phyloP scores from a whole-genome alignment of 345 rosid species.

The Reutealis trisperma region DNA sequence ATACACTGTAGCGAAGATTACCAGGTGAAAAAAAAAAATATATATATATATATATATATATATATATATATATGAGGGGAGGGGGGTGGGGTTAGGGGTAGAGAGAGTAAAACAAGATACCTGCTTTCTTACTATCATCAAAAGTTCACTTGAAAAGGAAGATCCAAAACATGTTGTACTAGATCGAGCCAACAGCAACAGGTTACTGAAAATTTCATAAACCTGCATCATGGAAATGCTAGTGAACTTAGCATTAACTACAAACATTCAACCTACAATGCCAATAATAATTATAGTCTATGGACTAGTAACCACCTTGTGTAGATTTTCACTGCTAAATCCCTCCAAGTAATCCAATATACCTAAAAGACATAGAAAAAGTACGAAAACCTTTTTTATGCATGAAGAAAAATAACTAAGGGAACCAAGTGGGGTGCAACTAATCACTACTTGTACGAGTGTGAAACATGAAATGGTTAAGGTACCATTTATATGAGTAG shows the following conservation, averaged over 20 bases:
- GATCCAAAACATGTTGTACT: constrained; percentile 46
- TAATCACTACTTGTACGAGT: not conserved
- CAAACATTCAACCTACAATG: constrained; percentile 3
- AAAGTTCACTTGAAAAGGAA: constrained; percentile 71
- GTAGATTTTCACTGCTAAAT: constrained; percentile 62
- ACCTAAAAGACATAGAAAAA: constrained; percentile 43
- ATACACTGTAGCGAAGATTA: constrained; percentile 2
- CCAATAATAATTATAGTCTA: constrained; percentile 12
- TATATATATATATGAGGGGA: too few relatives aligned
- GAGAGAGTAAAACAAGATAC: constrained; percentile 28
- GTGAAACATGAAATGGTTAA: not conserved
- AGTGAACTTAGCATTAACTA: constrained; percentile 17
- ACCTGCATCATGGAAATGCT: constrained; percentile 44
- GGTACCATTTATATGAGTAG: constrained; percentile 79
- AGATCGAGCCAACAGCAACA: constrained; percentile 53
- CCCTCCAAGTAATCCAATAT: constrained; percentile 91
- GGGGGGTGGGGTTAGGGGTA: too few relatives aligned
- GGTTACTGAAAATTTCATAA: constrained; percentile 72
- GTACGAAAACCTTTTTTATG: not conserved
- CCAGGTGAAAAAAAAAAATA: not conserved
- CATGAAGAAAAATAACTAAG: not conserved
- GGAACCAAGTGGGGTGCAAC: not conserved
- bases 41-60: too few relatives aligned
- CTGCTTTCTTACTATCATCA: constrained; percentile 83
- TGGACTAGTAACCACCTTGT: constrained; percentile 49